Evolutionary conservation across 1,139 yeast genomes (phyloP), one percentile per base, ranked within the genome.

Genomic region (Geotrichum carabidarum): DNA sequence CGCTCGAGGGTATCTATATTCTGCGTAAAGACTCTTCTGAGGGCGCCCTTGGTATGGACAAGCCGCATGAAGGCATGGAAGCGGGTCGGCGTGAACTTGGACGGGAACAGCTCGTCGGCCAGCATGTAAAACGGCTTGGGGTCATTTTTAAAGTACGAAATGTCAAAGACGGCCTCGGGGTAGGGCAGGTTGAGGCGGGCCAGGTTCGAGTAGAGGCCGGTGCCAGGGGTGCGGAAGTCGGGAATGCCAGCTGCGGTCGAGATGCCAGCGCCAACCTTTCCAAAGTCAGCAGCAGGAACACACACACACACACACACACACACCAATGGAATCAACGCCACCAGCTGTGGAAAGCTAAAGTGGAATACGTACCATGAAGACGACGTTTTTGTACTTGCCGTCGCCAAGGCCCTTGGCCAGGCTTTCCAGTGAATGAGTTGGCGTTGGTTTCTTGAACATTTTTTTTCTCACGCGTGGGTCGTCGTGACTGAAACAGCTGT

Each of bases 161-260:
- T 84, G 66, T 90, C 98, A 68, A 91, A 93, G 1, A 93, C 96
- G 0, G 97, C 97, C 68, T 91, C 99, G 0, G 98, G 94, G 65
- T 81, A 90, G 4, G 98, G 98, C 48, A 91, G 74, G 44, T 87
- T 77, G 41, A 91, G 73, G 59, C 81, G 78, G 44, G 86, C 80
- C 55, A 93, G 73, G 66, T 93, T 91, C 59, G 91, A 81, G 65
- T 91, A 91, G 8, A 91, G 76, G 0, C 99, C 99, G 0, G 98
- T 91, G 50, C 83, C 79, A 0, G 98, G 97, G 17, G 95, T 83
- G 61, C 98, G 76, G 67, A 93, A 93, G 67, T 93, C 98, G 0
- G 98, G 99, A 48, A 91, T 91, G 0, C 98, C 98, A 36, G 95
- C 91, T 1, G 86, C 76, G 0, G 98, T 91, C 4, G 96, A 88